phyloP scores from a whole-genome alignment of 2,329 filamentous ascomycete genomes.

The Alternaria ethzedia region DNA sequence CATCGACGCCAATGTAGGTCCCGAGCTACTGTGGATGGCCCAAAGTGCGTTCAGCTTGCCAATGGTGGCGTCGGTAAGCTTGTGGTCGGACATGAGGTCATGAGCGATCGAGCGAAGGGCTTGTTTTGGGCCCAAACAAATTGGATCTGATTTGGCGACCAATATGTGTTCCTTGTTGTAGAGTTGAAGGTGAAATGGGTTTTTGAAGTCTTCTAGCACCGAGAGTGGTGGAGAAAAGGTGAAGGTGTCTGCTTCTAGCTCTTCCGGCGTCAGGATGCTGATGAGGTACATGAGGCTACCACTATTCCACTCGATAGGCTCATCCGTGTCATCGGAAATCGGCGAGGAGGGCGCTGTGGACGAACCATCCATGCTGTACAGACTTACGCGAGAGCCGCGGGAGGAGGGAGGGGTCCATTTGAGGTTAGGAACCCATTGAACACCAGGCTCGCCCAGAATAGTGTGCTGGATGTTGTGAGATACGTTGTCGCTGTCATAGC shows the following conservation, averaged over 20 bases:
- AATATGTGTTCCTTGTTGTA: constrained; percentile 7
- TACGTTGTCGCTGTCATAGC: neutral
- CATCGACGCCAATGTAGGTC: constrained; percentile 9
- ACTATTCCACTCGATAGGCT: constrained; percentile 21
- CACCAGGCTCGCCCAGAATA: neutral
- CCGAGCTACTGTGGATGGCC: constrained; percentile 6
- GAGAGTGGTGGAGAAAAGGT: constrained; percentile 22
- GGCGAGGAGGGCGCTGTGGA: constrained; percentile 4
- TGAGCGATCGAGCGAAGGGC: constrained; percentile 20
- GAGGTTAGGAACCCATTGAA: constrained; percentile 15
- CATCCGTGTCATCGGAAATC: neutral
- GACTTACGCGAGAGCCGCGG: neutral
- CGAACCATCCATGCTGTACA: neutral
- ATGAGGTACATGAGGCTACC: constrained; percentile 27
- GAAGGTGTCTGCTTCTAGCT: constrained; percentile 8
- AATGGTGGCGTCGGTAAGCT: neutral
- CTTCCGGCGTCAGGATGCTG: constrained; percentile 17
- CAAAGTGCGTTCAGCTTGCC: constrained; percentile 19
- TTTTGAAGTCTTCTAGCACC: constrained; percentile 1
- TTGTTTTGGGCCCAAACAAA: neutral
- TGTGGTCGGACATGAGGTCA: constrained; percentile 3
- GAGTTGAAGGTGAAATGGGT: constrained; percentile 20
- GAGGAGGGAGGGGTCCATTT: neutral
- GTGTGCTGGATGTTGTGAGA: neutral
- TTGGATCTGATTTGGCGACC: constrained; percentile 12